Evolutionary conservation across 1,284 basidiomycete genomes (phyloP), one percentile per base, ranked within the genome.

Genomic region (Malassezia vespertilionis): DNA sequence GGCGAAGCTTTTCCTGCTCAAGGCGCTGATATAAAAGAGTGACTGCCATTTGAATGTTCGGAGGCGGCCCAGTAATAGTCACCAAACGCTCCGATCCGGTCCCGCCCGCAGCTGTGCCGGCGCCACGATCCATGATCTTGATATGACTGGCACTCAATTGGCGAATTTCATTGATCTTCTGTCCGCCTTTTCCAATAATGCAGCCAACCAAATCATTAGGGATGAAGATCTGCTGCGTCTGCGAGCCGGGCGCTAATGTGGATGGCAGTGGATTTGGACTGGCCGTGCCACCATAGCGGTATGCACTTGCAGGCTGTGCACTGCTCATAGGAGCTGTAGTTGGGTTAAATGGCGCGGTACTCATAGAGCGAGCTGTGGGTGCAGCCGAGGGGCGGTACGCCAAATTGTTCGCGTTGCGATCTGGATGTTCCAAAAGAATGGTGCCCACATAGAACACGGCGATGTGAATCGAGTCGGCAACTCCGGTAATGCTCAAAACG

Each of bases 381-480:
- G n/a, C n/a, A 11, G 62, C 44, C 6, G 59, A 51, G 8, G 72
- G 72, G 6, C 71, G 63, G 55, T 73, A 74, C 2, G 71, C 57
- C 11, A 66, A 61, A 56, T 73, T 71, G 46, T 61, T 59, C 31
- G 62, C 53, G 27, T 62, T 60, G 14, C 65, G 53, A 63, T 91
- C 88, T 71, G 90, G 85, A 36, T 88, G 87, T 72, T 95, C 90
- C 57, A 95, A 83, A 50, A 96, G 80, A 59, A 95, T 93, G 57
- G 88, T 91, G 42, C 90, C 90, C 52, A 96, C 90, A 71, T 97
- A 96, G 75, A 95, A 97, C 5, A 93, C 95, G 23, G 93, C 93
- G 58, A 99, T 99, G 73, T 99, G 93, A 48, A 99, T 90, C 15
- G 93, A 93, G 72, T 99, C 93, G n/a, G 93, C 93, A 33, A 99